Percentiles rank a stretch among this genome's conserved stretches.
Conservation (phyloP, 2,329 filamentous ascomycete genomes). For the Pseudomassariella vexata region DNA sequence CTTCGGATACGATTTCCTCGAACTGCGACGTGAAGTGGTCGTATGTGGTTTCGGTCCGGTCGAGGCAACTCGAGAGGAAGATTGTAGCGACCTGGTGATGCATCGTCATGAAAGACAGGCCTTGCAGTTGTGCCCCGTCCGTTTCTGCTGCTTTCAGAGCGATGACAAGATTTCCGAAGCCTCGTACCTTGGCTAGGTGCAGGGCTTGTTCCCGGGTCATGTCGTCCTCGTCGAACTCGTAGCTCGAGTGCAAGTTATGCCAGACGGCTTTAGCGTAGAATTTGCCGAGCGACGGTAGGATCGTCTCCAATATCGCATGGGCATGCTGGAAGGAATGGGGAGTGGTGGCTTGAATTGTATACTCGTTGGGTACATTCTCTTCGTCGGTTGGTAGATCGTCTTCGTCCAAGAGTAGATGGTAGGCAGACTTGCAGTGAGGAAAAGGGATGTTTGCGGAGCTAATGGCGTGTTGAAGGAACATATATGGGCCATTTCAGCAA, state of each 20-base stretch:
- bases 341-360: conserved; percentile 2
- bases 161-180: conserved; percentile 13
- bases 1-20: conserved; percentile 12
- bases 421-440: conserved; percentile 18
- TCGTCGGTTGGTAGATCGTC: conserved; percentile 6
- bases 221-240: conserved; percentile 12
- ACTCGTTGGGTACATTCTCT: conserved; percentile 1
- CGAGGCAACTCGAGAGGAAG: conserved; percentile 17
- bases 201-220: conserved; percentile 13
- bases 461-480: conserved; percentile 18
- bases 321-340: conserved; percentile 14
- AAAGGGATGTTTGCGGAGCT: conserved; percentile 16
- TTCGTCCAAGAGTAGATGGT: conserved; percentile 18
- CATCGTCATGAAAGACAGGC: conserved; percentile 12
- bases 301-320: conserved; percentile 15
- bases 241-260: conserved; percentile 16
- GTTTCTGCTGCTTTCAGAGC: conserved; percentile 6
- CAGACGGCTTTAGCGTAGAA: conserved; percentile 17
- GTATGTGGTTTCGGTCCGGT: conserved; percentile 17
- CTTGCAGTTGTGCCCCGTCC: conserved; percentile 5
- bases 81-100: conserved; percentile 14
- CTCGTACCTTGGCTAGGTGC: conserved; percentile 11
- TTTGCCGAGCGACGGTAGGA: conserved; percentile 13
- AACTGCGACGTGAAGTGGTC: conserved; percentile 17
- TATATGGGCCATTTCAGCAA: conserved; percentile 20